Base-by-base conservation (phyloP, 2,329 filamentous ascomycete species). In the Drechslera avenae region DNA sequence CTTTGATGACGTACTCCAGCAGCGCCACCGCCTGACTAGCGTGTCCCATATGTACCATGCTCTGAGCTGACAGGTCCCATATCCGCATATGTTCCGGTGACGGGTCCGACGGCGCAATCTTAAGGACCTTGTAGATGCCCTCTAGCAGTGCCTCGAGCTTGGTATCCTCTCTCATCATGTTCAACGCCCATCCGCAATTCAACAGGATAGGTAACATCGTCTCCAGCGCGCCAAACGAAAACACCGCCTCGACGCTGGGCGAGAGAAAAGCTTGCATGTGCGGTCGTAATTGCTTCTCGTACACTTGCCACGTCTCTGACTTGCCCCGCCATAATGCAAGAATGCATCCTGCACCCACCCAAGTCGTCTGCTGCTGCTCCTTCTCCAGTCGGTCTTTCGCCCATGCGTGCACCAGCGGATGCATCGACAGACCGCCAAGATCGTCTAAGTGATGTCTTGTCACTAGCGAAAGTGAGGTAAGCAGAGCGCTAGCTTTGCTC, bases 331-430 rank as follows among this genome's bases (percentile, higher is more conserved):
- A 52, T 10, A 57, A 34, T 1, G 50, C 41, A 43, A 62, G 48
- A 13, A 63, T 31, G 17, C 50, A 62, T 32, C 58, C 63, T 19
- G 54, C 43, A 16, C 42, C 21, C 6, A 64, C 32, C 68, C 63
- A 71, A 3, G 35, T 48, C 16, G 50, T 37, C 31, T 58, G 45
- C 32, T 64, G 60, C 35, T 52, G 39, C 8, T 46, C 43, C 35
- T 53, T 23, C 18, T 54, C 40, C 45, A 64, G 59, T 8, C 68
- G 62, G 39, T 71, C 68, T 37, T 59, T 62, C 14, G 68, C 69
- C 72, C 70, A 75, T 2, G 67, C 60, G 46, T 75, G 73, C 10
- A 67, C 62, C 2, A 75, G 57, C 6, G 68, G 69, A 52, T 75
- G 71, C 56, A 73, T 73, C 17, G 70, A 71, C 19, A 74, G 40